These are phyloP conservation scores for Moniliophthora roreri DNA, from an alignment of 1,284 basidiomycete species.

Conservation along the genomic window DNA sequence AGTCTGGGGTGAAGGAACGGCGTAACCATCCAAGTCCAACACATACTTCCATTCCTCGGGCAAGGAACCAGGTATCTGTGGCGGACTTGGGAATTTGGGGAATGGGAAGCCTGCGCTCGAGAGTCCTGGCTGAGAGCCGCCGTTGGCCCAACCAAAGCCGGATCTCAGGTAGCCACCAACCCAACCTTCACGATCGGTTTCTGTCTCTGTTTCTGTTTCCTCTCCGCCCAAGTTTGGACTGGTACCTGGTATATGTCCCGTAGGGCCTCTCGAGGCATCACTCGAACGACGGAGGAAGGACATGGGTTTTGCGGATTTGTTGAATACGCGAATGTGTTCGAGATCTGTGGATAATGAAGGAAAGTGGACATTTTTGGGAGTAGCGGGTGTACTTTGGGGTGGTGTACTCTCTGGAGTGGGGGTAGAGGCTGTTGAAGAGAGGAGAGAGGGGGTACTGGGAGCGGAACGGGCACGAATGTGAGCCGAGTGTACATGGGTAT, in stretches of 20 bases:
- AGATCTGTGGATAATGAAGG: conserved; percentile 64
- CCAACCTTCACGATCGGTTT: conserved; percentile 42
- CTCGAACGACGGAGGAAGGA: conserved; percentile 25
- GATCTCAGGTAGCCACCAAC: not conserved
- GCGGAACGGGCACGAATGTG: conserved; percentile 13
- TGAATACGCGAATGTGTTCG: conserved; percentile 84
- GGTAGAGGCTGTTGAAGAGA: conserved; percentile 36
- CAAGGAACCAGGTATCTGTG: conserved; percentile 4
- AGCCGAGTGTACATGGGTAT: conserved; percentile 27
- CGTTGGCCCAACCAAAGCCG: not conserved
- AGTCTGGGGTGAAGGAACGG: conserved; percentile 19
- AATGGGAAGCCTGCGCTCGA: conserved; percentile 1
- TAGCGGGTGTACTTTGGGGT: not conserved
- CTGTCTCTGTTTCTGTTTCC: conserved; percentile 81
- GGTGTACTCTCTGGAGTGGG: conserved; percentile 32
- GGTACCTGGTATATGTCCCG: not conserved
- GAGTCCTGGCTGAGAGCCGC: too few relatives aligned
- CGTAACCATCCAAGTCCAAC: not conserved
- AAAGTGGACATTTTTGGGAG: conserved; percentile 89
- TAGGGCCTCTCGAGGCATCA: not conserved
- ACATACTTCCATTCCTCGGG: not conserved
- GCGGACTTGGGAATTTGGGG: conserved; percentile 2
- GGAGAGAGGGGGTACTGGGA: conserved; percentile 14
- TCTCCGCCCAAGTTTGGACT: conserved; percentile 40
- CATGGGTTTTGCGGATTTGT: conserved; percentile 76